phyloP scores from a whole-genome alignment of 2,329 filamentous ascomycete species.

The Aureobasidium sp. region DNA sequence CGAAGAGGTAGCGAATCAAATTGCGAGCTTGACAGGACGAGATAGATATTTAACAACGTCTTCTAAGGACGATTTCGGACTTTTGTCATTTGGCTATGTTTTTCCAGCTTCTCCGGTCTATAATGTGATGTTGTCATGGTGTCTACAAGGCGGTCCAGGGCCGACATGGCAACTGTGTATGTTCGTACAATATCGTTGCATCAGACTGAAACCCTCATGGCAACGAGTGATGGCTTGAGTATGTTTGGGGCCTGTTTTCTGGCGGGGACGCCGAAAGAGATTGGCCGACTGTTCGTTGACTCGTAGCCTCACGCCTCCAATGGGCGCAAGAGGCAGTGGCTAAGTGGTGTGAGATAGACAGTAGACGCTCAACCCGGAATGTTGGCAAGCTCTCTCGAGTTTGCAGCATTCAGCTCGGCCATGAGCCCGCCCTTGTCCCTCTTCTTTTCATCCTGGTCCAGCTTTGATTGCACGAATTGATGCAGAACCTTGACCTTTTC shows the following conservation, averaged over 20 bases:
- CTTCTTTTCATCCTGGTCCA: conserved; percentile 71
- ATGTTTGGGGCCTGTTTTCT: not conserved
- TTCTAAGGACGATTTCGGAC: not conserved
- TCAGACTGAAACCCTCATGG: not conserved
- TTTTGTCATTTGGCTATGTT: not conserved
- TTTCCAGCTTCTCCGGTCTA: not conserved
- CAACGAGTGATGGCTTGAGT: not conserved
- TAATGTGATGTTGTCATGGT: not conserved
- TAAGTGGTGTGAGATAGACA: not conserved
- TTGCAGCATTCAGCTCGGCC: conserved; percentile 76
- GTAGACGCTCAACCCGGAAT: conserved; percentile 16
- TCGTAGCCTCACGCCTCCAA: not conserved
- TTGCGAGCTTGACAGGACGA: no score
- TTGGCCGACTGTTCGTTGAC: not conserved
- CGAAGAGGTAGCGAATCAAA: not conserved
- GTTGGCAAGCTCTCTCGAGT: conserved; percentile 53
- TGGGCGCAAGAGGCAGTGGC: not conserved
- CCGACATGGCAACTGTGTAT: not conserved
- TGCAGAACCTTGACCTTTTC: conserved; percentile 76
- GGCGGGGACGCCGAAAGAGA: not conserved
- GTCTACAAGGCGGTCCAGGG: not conserved
- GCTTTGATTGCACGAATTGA: conserved; percentile 60
- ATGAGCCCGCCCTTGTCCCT: conserved; percentile 72
- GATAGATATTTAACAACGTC: not conserved
- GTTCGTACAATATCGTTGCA: not conserved